These are phyloP conservation scores for Leptodermis oblonga DNA, from an alignment of 257 asterid genomes.

Conservation along the genomic window DNA sequence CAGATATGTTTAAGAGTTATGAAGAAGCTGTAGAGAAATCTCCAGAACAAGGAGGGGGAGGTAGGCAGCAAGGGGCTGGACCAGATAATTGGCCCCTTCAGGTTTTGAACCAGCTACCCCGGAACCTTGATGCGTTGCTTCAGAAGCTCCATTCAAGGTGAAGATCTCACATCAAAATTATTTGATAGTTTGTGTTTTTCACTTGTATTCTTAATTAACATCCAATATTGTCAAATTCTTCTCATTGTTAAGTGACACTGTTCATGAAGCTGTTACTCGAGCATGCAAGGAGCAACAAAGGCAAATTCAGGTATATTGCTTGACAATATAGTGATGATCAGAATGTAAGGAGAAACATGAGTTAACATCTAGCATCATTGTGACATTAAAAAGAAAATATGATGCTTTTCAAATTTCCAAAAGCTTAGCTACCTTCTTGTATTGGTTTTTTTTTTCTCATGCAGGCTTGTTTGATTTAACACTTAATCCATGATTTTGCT, in stretches of 20 bases:
- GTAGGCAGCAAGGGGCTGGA: constrained; percentile 48
- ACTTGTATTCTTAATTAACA: constrained; percentile 11
- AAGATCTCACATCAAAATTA: constrained; percentile 16
- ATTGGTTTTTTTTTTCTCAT: not conserved
- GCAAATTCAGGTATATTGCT: constrained; percentile 70
- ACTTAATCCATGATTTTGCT: not conserved
- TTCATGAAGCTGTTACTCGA: constrained; percentile 85
- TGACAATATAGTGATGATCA: not conserved
- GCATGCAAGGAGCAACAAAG: constrained; percentile 99
- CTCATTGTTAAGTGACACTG: constrained; percentile 58
- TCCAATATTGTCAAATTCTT: constrained; percentile 18
- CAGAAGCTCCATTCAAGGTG: constrained; percentile 99
- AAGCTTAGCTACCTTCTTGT: not conserved
- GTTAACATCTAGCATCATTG: not conserved
- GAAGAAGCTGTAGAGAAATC: constrained; percentile 74
- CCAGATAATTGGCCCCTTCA: constrained; percentile 91
- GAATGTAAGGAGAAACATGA: not conserved
- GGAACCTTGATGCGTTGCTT: constrained; percentile 79
- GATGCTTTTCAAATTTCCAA: not conserved
- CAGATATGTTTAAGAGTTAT: constrained; percentile 51
- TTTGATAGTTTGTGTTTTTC: constrained; percentile 13
- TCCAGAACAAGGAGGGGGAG: constrained; percentile 55
- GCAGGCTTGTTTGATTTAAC: not conserved
- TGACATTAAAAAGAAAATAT: not conserved
- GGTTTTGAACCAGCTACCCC: constrained; percentile 85